Base-by-base conservation (phyloP, 345 rosid species). In the Gynandropsis gynandra region DNA sequence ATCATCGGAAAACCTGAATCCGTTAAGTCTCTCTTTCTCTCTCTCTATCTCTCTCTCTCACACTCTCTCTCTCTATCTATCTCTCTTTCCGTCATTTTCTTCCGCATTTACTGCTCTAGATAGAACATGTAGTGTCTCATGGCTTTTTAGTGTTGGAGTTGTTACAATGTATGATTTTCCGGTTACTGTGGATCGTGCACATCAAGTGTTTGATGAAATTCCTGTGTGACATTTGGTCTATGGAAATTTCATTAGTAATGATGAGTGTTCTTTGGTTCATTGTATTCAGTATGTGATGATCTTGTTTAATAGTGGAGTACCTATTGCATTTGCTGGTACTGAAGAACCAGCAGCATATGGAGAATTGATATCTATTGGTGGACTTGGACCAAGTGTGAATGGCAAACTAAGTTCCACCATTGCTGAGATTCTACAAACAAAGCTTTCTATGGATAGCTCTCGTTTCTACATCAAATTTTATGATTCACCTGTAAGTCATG, bases 1-100 rank as follows among this genome's bases (percentile, higher is more conserved):
- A 85, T 81, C 72, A 76, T 92, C 47, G 97, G 95, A 74, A 88
- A 92, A 69, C 90, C 97, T 29, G 94, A 92, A 80, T 87, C 95
- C 20, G 98, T 85, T 73, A 46, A 42, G 52, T 40, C 47, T 16
- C 7, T 20, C 3, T 8, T 37, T 0, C 10, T 16, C 4, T 21
- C 36, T 8, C 9, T 8, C n/a, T 46, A 2, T 37, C 3, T 37
- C 8, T 2, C 15, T 3, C 41, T 2, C 9, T 37, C 9, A 37
- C 29, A 24, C 29, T 24, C 29, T 24, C 29, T 24, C 29, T 24
- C 29, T 24, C 4, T 4, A 6, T 8, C 32, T n/a, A n/a, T 10
- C 21, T 40, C 50, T 61, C 5, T 56, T 38, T 52, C 0, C 12
- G 33, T 34, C 42, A 32, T 41, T 14, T 40, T 13, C 21, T 7